Percentiles rank a stretch among this genome's conserved stretches.
Conservation (phyloP, 1,139 yeast species). For the Yamadazyma dendronema region DNA sequence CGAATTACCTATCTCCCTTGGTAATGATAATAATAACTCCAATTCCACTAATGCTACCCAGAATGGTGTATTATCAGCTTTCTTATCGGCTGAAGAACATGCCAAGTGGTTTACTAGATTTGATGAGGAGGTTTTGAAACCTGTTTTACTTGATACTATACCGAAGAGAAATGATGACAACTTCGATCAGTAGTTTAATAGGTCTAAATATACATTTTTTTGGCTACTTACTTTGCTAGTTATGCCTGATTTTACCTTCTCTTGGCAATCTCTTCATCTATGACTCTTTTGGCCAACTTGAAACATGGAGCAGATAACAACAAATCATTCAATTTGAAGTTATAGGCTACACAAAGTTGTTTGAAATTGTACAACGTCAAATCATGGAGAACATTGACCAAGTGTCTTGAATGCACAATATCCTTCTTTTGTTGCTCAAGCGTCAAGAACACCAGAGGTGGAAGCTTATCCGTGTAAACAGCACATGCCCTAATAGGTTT, state of each 20-base stretch:
- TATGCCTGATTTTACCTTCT: neutral
- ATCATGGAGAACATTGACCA: conserved; percentile 58
- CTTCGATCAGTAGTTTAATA: conserved; percentile 9
- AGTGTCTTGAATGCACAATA: conserved; percentile 28
- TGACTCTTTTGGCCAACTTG: conserved; percentile 68
- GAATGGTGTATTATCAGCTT: conserved; percentile 40
- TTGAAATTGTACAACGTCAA: conserved; percentile 62
- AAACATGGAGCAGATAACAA: conserved; percentile 60
- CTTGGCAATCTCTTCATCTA: conserved; percentile 58
- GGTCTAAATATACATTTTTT: conserved; percentile 3
- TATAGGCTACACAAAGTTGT: conserved; percentile 61
- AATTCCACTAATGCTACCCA: no score
- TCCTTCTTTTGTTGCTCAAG: conserved; percentile 22
- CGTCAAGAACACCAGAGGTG: conserved; percentile 46
- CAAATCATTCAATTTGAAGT: conserved; percentile 61
- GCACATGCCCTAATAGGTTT: conserved; percentile 49
- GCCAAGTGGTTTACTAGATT: conserved; percentile 91
- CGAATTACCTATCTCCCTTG: conserved; percentile 22
- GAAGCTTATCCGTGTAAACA: conserved; percentile 39
- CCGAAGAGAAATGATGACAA: conserved; percentile 20
- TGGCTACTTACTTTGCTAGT: neutral
- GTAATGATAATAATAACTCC: conserved; percentile 4
- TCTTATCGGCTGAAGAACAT: conserved; percentile 66
- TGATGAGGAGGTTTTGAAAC: conserved; percentile 94
- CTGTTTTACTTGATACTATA: conserved; percentile 74